These are phyloP conservation scores for Mycena latifolia DNA, from an alignment of 768 basidiomycete genomes.

Conservation along the genomic window DNA sequence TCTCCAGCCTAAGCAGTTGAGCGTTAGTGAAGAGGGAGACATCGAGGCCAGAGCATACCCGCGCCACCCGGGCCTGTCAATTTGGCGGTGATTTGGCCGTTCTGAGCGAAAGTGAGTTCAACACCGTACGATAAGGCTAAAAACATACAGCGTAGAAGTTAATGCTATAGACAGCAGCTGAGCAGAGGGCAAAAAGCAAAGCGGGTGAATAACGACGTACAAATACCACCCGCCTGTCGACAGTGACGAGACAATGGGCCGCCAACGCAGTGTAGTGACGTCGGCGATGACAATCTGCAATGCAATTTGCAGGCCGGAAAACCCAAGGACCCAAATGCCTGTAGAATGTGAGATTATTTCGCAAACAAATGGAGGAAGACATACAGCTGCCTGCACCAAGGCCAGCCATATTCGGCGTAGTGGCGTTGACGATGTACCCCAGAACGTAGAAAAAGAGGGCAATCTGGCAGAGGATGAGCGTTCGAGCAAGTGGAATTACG, in stretches of 20 bases:
- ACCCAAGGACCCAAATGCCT: conserved; percentile 39
- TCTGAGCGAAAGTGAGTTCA: conserved; percentile 54
- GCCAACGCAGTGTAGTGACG: conserved; percentile 52
- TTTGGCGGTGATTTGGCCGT: conserved; percentile 50
- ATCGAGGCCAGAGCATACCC: conserved; percentile 26
- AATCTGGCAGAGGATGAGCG: conserved; percentile 10
- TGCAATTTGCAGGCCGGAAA: conserved; percentile 58
- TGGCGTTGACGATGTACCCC: conserved; percentile 33
- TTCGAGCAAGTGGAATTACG: not conserved
- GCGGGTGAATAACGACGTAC: conserved; percentile 42
- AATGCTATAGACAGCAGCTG: conserved; percentile 49
- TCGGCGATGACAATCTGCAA: conserved; percentile 60
- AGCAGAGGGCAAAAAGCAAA: conserved; percentile 53
- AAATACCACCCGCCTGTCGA: conserved; percentile 38
- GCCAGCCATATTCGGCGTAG: conserved; percentile 36
- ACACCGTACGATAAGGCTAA: conserved; percentile 45
- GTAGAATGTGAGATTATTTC: not conserved
- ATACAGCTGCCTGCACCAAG: conserved; percentile 46
- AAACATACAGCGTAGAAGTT: conserved; percentile 39
- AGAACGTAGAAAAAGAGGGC: conserved; percentile 36
- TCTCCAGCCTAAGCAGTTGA: conserved; percentile 51
- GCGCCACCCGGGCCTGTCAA: conserved; percentile 52
- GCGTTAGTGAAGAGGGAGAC: not conserved
- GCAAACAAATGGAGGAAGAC: not conserved
- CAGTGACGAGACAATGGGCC: conserved; percentile 52